Base-by-base conservation (phyloP, 2,329 filamentous ascomycete genomes). In the Sphaceloma murrayae region DNA sequence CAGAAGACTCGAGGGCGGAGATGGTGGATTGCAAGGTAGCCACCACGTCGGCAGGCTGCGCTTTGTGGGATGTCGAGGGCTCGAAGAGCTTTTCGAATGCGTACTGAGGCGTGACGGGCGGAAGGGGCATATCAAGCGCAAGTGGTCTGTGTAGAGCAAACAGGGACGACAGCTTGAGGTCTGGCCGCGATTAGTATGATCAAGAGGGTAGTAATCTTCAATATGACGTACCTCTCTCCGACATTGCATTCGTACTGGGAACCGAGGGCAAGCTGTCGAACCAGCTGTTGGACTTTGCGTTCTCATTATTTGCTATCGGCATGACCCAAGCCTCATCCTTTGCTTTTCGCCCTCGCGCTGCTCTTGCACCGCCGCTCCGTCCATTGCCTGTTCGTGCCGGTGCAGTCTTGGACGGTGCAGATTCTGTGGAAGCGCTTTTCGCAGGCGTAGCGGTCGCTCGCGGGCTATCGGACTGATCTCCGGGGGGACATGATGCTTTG, bases 101-200 rank as follows among this genome's bases (percentile, higher is more conserved):
- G 58, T 84, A 81, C 50, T 82, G 72, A 43, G 75, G 78, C 34
- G 87, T 74, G 14, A 74, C 69, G 54, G 76, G 78, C 46, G 83
- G 91, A 58, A 94, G 80, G 53, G 82, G 80, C 55, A 81, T 80
- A 39, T 81, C 87, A 52, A 95, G 78, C 45, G 86, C 94, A 58
- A 98, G 89, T 34, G 91, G 91, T 49, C 91, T 80, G 66, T 98
- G 86, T 53, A 94, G 82, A 51, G 88, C 93, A 70, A 96, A 96
- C 73, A 98, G 96, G 48, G 82, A 82, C 5, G 89, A 91, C 34
- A 94, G 72, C 51, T 83, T 81, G 49, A 96, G 74, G 58, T 93
- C 91, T 96, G 48, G 53, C 4, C 51, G 9, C 19, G 10, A 39
- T 44, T 13, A 53, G 58, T 50, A 52, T 51, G 24, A 34, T 30